Percentiles rank a stretch among this genome's conserved stretches.
Evolutionary conservation across 768 basidiomycete species (phyloP).

Genomic region (Panaeolus cyanescens): DNA sequence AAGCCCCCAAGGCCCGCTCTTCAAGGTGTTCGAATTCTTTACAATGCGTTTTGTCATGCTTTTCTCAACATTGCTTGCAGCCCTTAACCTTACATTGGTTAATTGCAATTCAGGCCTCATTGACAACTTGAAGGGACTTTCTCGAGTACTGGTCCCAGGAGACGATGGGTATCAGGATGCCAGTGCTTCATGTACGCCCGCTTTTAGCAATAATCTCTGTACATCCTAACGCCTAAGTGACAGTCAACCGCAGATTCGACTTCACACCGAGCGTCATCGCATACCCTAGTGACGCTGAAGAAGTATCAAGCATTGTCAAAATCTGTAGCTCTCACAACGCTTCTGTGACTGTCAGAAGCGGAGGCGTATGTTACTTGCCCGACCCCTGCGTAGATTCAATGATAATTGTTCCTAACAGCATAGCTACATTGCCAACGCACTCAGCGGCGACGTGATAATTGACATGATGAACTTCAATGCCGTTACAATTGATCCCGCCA

Average conservation of each 20-base stretch:
- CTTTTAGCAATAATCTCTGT: too few species aligned
- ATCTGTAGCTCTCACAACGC: conserved; percentile 31
- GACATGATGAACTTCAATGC: conserved; percentile 43
- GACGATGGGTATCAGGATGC: too few species aligned
- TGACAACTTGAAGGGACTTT: too few species aligned
- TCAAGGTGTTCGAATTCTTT: too few species aligned
- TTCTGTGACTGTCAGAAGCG: conserved; percentile 43
- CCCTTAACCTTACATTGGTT: too few species aligned
- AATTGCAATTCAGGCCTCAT: too few species aligned
- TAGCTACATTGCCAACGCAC: conserved; percentile 50
- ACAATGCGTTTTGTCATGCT: too few species aligned
- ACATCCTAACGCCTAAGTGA: too few species aligned
- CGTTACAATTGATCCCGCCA: conserved; percentile 33
- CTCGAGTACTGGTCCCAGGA: too few species aligned
- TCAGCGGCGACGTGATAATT: conserved; percentile 47
- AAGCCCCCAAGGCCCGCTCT: too few species aligned
- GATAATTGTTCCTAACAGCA: conserved; percentile 30
- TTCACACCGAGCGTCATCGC: conserved; percentile 39
- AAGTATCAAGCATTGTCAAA: conserved; percentile 38
- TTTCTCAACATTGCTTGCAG: too few species aligned
- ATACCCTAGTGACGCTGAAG: conserved; percentile 31
- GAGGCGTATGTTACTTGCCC: conserved; percentile 35
- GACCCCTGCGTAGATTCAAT: background rate
- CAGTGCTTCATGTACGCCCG: too few species aligned
- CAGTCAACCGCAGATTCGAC: conserved; percentile 42